Conservation (phyloP, 2,329 filamentous ascomycete genomes). For the Aspergillus sp. region DNA sequence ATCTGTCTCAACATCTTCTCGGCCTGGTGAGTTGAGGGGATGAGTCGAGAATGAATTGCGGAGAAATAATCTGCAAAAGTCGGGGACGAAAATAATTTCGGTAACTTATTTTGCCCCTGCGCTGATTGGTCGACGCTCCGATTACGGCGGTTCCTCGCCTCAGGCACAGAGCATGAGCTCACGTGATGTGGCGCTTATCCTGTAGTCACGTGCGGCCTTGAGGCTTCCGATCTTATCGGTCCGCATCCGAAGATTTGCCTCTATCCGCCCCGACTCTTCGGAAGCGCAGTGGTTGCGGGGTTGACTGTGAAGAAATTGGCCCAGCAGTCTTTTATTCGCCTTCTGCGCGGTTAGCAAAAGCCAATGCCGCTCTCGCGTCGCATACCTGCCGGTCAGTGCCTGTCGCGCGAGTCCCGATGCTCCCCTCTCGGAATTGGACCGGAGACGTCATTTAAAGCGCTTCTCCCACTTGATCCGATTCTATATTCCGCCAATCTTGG, state of each 20-base stretch:
- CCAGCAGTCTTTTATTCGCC: constrained; percentile 4
- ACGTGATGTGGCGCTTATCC: background rate
- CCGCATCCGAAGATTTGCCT: constrained; percentile 12
- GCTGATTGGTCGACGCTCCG: constrained; percentile 19
- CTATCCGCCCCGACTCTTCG: constrained; percentile 9
- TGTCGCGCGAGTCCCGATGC: constrained; percentile 2
- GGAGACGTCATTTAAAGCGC: constrained; percentile 15
- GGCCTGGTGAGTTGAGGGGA: constrained; percentile 17
- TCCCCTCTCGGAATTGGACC: constrained; percentile 12
- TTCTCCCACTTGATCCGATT: background rate
- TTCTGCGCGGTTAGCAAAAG: background rate
- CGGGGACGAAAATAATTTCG: constrained; percentile 18
- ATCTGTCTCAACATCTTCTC: constrained; percentile 44
- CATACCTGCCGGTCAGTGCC: constrained; percentile 8
- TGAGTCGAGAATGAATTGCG: constrained; percentile 17
- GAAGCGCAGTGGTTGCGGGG: constrained; percentile 11
- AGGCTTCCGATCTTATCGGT: constrained; percentile 18
- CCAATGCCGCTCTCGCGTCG: constrained; percentile 5
- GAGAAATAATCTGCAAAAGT: constrained; percentile 14
- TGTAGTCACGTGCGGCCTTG: background rate
- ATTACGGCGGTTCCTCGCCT: constrained; percentile 12
- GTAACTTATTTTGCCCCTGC: constrained; percentile 17
- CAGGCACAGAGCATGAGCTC: background rate
- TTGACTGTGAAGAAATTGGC: background rate
- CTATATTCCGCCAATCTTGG: background rate